These are phyloP conservation scores for Debaryomyces sp. DNA, from an alignment of 1,139 yeast species.

Conservation along the genomic window DNA sequence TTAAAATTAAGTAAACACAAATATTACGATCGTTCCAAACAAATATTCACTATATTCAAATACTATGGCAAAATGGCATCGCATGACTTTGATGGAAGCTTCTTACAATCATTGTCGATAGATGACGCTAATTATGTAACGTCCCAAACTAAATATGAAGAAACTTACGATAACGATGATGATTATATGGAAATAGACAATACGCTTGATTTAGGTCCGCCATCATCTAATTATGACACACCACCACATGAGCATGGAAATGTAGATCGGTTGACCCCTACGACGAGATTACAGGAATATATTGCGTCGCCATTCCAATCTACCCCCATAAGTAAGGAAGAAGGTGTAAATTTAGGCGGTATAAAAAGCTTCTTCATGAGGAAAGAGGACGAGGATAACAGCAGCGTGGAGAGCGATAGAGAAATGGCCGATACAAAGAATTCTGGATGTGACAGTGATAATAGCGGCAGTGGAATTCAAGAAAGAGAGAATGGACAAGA, in stretches of 20 bases:
- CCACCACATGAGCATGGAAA: constrained; percentile 9
- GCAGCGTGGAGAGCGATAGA: neutral
- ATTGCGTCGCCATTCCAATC: constrained; percentile 12
- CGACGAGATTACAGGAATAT: constrained; percentile 8
- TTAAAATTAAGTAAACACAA: constrained; percentile 4
- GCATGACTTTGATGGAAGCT: constrained; percentile 27
- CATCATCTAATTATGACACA: constrained; percentile 9
- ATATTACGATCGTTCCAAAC: neutral
- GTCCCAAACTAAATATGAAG: neutral
- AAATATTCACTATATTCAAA: neutral
- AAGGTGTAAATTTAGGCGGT: neutral
- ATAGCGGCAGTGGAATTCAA: constrained; percentile 9
- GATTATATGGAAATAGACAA: constrained; percentile 7
- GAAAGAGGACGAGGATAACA: neutral
- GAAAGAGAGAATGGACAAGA: constrained; percentile 11
- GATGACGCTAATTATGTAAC: constrained; percentile 18
- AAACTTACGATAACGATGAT: constrained; percentile 2
- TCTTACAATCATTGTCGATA: constrained; percentile 29
- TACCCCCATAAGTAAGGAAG: constrained; percentile 8
- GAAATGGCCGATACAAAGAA: neutral
- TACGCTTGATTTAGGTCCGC: constrained; percentile 6
- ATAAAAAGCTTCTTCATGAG: neutral
- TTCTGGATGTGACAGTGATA: neutral
- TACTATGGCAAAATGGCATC: constrained; percentile 6
- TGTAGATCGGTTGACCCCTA: constrained; percentile 8